Conservation (phyloP, 2,329 filamentous ascomycete genomes). For the Colletotrichum eremochloae region DNA sequence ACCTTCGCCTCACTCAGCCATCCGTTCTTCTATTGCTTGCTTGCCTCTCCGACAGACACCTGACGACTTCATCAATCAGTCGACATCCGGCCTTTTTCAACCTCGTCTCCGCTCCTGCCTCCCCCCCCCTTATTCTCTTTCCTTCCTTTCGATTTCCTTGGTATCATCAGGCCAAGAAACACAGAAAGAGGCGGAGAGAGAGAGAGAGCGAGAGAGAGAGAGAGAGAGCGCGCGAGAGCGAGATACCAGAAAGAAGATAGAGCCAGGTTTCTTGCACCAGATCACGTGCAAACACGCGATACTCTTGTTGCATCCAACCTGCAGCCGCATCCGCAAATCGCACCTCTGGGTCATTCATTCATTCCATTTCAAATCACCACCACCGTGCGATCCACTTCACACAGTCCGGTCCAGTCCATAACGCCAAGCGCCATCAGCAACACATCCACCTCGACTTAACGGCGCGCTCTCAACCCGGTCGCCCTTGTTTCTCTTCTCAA, state of each 20-base stretch:
- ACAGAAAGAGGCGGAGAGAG: too few relatives aligned
- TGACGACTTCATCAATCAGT: not conserved
- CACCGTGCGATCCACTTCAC: not conserved
- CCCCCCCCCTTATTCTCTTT: not conserved
- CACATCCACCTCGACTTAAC: not conserved
- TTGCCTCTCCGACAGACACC: not conserved
- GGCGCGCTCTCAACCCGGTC: not conserved
- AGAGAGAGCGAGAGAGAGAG: not conserved
- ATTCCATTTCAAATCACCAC: not conserved
- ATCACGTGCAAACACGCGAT: slow-evolving; percentile 40
- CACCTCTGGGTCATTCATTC: not conserved
- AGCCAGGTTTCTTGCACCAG: slow-evolving; percentile 19
- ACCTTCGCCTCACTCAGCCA: not conserved
- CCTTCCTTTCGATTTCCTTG: not conserved
- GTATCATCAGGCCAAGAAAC: not conserved
- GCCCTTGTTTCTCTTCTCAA: not conserved
- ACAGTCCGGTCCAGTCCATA: not conserved
- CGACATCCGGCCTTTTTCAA: slow-evolving; percentile 1
- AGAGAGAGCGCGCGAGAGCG: not conserved
- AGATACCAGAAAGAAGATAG: not conserved
- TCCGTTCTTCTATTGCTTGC: not conserved
- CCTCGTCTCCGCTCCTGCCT: not conserved
- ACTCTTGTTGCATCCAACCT: slow-evolving; percentile 11
- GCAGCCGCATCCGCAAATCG: not conserved
- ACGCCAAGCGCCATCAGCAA: not conserved